These are phyloP conservation scores for Arabidopsis thaliana DNA, from an alignment of 345 rosid genomes.

Conservation along the genomic window TAIR10.1 NC_003070.9:26234001-26234500, in stretches of 20 bases:
- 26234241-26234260: constrained; percentile 90
- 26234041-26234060: constrained; percentile 29
- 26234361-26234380: constrained; percentile 52
- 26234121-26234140: constrained; percentile 96
- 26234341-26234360: not conserved
- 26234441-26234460: constrained; percentile 97
- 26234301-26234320: constrained; percentile 61
- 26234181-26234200: constrained; percentile 41
- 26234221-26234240: constrained; percentile 98
- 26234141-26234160: constrained; percentile 48
- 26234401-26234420: constrained; percentile 93
- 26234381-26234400: constrained; percentile 96
- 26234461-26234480: not conserved
- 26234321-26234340: not conserved
- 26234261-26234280: constrained; percentile 81
- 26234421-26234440: constrained; percentile 75
- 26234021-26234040: constrained; percentile 9
- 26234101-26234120: constrained; percentile 92
- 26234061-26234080: constrained; percentile 87
- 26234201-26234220: constrained; percentile 33
- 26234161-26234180: not conserved
- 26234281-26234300: constrained; percentile 98
- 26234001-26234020: not conserved
- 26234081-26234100: constrained; percentile 95
- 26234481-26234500: not conserved